Base-by-base conservation (phyloP, 148 eudicot genomes). In the Hydrangea macrophylla region DNA sequence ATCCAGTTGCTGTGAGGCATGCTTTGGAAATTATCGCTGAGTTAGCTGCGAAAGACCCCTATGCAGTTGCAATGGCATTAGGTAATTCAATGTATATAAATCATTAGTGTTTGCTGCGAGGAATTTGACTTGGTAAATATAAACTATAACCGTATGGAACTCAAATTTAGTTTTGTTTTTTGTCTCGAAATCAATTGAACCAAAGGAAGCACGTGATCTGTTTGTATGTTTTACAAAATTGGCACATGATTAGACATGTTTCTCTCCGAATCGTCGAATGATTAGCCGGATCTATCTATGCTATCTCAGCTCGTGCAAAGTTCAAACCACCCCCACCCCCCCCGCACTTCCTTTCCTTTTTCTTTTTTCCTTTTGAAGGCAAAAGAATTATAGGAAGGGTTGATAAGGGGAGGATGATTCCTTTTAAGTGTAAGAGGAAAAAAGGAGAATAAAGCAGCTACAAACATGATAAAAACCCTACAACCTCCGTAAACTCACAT, bases 1-100 rank as follows among this genome's bases (percentile, higher is more conserved):
- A 94, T 82, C 96, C 99, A 58, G 91, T 94, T 68, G 91, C 99
- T 58, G 99, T 94, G 78, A 89, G 97, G 74, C 99, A 94, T 69
- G 83, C 99, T 40, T 77, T 94, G 74, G 99, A 91, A 76, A 83
- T 91, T 68, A 81, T 94, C 60, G 82, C 96, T 28, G 97, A 94
- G 74, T 81, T 94, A 57, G 97, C 96, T 48, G 68, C 90, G 44
- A 88, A 73, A 75, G 99, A 94, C 66, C 96, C 99, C n/a, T 91
- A 89, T 79, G 91, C 97, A 32, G 99, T 84, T 32, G 96, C 99
- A 70, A 87, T 87, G 93, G 85, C 97, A 56, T 81, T 94, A 77
- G 99, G 99, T 94, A 84, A 78, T 55, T 33, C 72, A 27, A 51
- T 32, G 23, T 36, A 45, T 37, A 40, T 31, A 27, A 24, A 3